Conservation (phyloP, 2,329 filamentous ascomycete species). For the Sporothrix variecibatus region DNA sequence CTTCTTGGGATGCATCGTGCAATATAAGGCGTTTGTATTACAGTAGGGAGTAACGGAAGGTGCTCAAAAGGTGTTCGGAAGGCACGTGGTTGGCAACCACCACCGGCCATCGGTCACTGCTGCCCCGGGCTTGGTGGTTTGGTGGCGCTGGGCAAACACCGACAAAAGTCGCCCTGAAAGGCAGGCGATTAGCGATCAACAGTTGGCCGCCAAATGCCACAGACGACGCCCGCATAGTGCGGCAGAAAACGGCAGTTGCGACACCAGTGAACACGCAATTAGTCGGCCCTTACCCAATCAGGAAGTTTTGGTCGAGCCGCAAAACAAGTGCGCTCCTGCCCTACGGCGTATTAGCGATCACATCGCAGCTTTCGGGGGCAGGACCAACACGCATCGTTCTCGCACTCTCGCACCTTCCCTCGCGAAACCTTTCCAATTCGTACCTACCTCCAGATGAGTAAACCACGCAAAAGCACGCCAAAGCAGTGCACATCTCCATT, state of each 20-base stretch:
- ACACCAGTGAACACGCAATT: neutral
- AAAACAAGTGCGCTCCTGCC: neutral
- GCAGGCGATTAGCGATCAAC: neutral
- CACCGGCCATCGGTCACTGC: too few species aligned
- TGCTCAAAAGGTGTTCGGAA: too few species aligned
- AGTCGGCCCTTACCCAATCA: constrained; percentile 18
- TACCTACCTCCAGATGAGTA: neutral
- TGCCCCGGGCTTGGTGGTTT: too few species aligned
- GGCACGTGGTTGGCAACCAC: neutral
- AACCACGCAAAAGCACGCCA: neutral
- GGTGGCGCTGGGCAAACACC: neutral
- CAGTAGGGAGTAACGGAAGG: too few species aligned
- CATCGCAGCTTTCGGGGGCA: neutral
- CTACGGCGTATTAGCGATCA: neutral
- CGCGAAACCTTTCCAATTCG: neutral
- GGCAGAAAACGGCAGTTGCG: neutral
- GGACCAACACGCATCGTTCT: neutral
- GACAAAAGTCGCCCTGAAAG: neutral
- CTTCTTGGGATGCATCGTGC: neutral
- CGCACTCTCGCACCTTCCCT: neutral
- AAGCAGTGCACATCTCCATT: neutral
- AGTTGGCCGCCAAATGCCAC: neutral
- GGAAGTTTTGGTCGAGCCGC: constrained; percentile 28
- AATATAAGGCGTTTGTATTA: neutral
- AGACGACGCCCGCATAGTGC: neutral